Evolutionary conservation across 169 alveolate species (phyloP).

Genomic region (Plasmodium vinckei): DNA sequence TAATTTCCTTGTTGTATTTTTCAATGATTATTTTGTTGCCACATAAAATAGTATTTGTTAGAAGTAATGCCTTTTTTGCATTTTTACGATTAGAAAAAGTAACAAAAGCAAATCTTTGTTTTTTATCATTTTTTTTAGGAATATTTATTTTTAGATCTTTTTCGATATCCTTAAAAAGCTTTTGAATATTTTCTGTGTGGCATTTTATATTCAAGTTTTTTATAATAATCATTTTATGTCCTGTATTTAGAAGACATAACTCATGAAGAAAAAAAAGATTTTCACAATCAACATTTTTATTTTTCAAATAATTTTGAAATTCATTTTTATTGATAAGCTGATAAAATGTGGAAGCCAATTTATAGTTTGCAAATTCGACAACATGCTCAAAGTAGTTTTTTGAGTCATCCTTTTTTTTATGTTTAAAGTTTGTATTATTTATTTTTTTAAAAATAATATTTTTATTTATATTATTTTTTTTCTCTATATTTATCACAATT

Average conservation of each 20-base stretch:
- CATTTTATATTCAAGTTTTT: conserved; percentile 62
- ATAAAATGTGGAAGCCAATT: conserved; percentile 22
- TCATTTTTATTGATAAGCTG: conserved; percentile 9
- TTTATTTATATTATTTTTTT: background rate
- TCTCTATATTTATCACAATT: conserved; percentile 35
- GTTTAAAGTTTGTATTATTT: background rate
- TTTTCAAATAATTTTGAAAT: conserved; percentile 28
- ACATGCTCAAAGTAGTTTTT: conserved; percentile 22
- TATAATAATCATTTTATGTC: conserved; percentile 30
- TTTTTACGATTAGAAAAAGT: conserved; percentile 22
- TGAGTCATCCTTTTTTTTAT: background rate
- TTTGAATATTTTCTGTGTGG: conserved; percentile 54
- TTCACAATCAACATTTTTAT: background rate
- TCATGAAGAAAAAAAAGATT: conserved; percentile 16
- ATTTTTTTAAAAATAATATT: background rate
- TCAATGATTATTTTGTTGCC: conserved; percentile 39
- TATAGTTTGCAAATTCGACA: conserved; percentile 40
- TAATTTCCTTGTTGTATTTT: background rate
- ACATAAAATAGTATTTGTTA: conserved; percentile 39
- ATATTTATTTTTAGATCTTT: conserved; percentile 15
- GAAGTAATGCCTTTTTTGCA: conserved; percentile 31
- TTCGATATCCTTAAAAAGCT: conserved; percentile 56
- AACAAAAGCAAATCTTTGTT: conserved; percentile 59
- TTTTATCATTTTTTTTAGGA: conserved; percentile 63
- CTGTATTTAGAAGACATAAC: conserved; percentile 21